A percentile compares a stretch with the other conserved stretches of the same genome.
phyloP scores from a whole-genome alignment of 164 flowering plant genomes.

The Cinnamomum micranthum region DNA sequence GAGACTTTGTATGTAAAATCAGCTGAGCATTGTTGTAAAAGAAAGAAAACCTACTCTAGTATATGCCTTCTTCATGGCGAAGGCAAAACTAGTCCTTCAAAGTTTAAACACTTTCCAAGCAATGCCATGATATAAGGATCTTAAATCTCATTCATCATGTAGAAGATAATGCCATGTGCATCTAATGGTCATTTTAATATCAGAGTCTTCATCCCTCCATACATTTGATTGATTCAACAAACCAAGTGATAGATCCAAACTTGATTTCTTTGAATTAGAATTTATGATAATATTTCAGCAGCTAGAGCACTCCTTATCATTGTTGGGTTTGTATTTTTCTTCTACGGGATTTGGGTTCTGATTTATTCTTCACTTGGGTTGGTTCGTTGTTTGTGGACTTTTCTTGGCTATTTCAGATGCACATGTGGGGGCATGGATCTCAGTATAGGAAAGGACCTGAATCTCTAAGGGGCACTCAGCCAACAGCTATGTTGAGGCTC shows the following conservation, averaged over 20 bases:
- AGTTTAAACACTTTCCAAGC: no score
- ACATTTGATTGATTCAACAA: background rate
- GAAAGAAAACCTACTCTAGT: no score
- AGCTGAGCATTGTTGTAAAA: no score
- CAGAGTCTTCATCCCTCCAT: no score
- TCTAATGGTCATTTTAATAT: no score
- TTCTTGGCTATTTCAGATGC: conserved; percentile 50
- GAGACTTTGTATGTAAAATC: no score
- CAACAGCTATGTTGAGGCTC: conserved; percentile 83
- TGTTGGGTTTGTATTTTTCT: background rate
- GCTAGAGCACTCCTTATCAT: background rate
- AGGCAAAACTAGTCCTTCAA: no score
- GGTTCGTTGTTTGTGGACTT: background rate
- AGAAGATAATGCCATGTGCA: no score
- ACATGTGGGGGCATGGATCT: conserved; percentile 98
- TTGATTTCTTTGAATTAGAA: background rate
- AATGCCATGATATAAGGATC: no score
- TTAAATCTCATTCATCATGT: no score
- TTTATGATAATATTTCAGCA: background rate
- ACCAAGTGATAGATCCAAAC: background rate
- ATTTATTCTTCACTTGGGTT: background rate
- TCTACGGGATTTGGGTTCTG: background rate
- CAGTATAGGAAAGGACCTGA: conserved; percentile 88
- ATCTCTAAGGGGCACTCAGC: conserved; percentile 76
- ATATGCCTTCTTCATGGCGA: no score